Conservation (phyloP, 2,329 filamentous ascomycete species). For the Cytospora mali region DNA sequence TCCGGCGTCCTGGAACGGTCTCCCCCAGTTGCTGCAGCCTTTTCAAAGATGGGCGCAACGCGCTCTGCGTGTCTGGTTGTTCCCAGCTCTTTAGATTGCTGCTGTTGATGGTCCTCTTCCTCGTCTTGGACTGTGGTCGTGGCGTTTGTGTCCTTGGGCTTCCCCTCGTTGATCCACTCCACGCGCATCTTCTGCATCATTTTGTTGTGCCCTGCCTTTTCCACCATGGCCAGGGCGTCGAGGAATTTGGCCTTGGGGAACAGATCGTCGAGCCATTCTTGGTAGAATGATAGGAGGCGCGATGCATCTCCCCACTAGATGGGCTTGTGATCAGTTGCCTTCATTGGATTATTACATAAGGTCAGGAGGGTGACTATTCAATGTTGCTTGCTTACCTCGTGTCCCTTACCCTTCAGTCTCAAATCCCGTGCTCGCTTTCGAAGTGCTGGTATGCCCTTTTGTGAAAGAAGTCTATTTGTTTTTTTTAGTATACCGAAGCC, state of each 20-base stretch:
- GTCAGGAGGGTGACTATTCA: too few relatives aligned
- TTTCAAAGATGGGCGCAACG: conserved; percentile 45
- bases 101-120: conserved; percentile 30
- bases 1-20: conserved; percentile 40
- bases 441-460: conserved; percentile 80
- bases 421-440: conserved; percentile 71
- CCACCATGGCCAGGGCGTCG: conserved; percentile 86
- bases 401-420: conserved; percentile 88
- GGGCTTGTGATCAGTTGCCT: not conserved
- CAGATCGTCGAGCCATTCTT: conserved; percentile 94
- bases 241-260: conserved; percentile 94
- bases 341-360: not conserved
- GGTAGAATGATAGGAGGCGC: conserved; percentile 84
- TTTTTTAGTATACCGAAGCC: conserved; percentile 26
- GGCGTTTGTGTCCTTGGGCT: conserved; percentile 46
- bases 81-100: conserved; percentile 26
- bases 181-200: conserved; percentile 72
- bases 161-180: conserved; percentile 82
- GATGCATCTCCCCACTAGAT: conserved; percentile 79
- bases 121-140: conserved; percentile 38
- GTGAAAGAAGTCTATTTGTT: conserved; percentile 71
- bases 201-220: conserved; percentile 89
- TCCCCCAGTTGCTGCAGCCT: conserved; percentile 30
- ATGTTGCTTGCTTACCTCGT: conserved; percentile 65
- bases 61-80: conserved; percentile 36